Conservation (phyloP, 768 basidiomycete species). For the Termitomyces heimii region DNA sequence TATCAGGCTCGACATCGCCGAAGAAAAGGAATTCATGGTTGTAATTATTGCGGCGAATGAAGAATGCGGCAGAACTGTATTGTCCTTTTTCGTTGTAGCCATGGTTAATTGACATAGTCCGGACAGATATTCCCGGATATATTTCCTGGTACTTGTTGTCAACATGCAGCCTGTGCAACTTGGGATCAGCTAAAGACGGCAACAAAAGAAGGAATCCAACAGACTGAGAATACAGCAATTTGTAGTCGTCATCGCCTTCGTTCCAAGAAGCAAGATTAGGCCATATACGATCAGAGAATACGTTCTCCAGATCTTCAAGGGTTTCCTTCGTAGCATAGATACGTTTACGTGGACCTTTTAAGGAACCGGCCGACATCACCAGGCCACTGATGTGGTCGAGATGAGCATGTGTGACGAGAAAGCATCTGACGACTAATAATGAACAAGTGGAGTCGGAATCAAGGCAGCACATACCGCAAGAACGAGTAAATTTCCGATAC, state of each 20-base stretch:
- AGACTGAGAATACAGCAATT: constrained; percentile 61
- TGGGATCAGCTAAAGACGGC: constrained; percentile 4
- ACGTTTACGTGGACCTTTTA: constrained; percentile 54
- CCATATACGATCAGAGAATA: constrained; percentile 81
- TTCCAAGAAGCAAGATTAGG: constrained; percentile 78
- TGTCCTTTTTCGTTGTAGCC: constrained; percentile 49
- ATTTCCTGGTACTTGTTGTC: constrained; percentile 50
- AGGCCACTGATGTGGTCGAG: constrained; percentile 85
- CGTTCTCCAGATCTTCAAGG: constrained; percentile 59
- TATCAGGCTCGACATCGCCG: constrained; percentile 90
- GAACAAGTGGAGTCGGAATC: background rate
- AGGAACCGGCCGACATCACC: constrained; percentile 77
- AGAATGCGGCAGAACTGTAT: constrained; percentile 83
- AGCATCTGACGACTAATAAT: constrained; percentile 48
- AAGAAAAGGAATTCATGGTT: constrained; percentile 83
- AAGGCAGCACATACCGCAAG: constrained; percentile 32
- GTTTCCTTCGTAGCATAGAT: constrained; percentile 57
- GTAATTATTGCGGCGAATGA: constrained; percentile 62
- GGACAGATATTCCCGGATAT: constrained; percentile 52
- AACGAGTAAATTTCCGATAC: constrained; percentile 51
- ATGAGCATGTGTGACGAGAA: constrained; percentile 85
- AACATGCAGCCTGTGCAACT: constrained; percentile 35
- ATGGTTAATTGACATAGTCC: constrained; percentile 66
- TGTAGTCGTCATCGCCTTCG: constrained; percentile 50
- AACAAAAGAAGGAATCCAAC: constrained; percentile 19